Conservation (phyloP, 1,284 basidiomycete species). For the Coniferiporia weirii region DNA sequence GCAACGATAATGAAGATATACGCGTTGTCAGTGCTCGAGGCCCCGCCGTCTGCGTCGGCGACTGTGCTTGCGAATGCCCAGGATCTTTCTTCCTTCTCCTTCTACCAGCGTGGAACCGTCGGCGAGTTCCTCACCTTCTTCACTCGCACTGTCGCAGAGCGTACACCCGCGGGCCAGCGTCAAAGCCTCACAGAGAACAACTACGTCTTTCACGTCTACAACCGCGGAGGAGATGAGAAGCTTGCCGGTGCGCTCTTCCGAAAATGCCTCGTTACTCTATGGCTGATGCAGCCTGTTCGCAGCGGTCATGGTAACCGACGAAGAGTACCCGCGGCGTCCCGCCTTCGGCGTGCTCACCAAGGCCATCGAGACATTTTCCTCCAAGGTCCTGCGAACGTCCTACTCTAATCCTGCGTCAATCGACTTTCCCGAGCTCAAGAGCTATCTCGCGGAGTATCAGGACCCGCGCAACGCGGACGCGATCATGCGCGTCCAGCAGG, state of each 20-base stretch:
- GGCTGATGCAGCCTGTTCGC: slow-evolving; percentile 16
- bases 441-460: slow-evolving; percentile 91
- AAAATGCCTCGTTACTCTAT: slow-evolving; percentile 1
- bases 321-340: slow-evolving; percentile 94
- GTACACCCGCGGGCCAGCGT: slow-evolving; percentile 81
- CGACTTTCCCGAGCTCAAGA: slow-evolving; percentile 67
- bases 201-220: slow-evolving; percentile 93
- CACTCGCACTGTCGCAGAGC: slow-evolving; percentile 87
- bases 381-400: slow-evolving; percentile 69
- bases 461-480: slow-evolving; percentile 97
- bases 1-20: slow-evolving; percentile 60
- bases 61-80: slow-evolving; percentile 69
- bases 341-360: slow-evolving; percentile 96
- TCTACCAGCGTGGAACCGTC: slow-evolving; percentile 86
- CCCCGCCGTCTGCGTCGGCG: slow-evolving; percentile 50
- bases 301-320: slow-evolving; percentile 92
- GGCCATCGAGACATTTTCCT: slow-evolving; percentile 88
- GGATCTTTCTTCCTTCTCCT: slow-evolving; percentile 90
- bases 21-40: slow-evolving; percentile 56
- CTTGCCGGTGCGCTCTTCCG: slow-evolving; percentile 58
- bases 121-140: slow-evolving; percentile 90
- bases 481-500: slow-evolving; percentile 98
- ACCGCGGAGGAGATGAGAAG: slow-evolving; percentile 72
- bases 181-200: slow-evolving; percentile 85
- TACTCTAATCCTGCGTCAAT: slow-evolving; percentile 60